Percentiles rank a stretch among this genome's conserved stretches.
phyloP scores from a whole-genome alignment of 306 rosid species.

The Ormosia semicastrata region DNA sequence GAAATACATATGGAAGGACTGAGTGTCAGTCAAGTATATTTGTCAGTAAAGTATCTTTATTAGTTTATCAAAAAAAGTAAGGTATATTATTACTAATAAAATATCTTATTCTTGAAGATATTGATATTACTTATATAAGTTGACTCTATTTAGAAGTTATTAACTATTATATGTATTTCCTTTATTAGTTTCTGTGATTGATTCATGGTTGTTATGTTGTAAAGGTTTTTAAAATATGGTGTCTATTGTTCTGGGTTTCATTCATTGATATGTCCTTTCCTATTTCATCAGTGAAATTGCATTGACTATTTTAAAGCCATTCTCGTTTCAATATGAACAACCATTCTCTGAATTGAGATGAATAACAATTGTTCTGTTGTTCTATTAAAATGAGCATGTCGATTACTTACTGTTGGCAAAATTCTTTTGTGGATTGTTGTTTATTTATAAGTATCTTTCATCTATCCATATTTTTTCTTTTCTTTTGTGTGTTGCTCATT shows the following conservation, averaged over 20 bases:
- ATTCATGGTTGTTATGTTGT: neutral
- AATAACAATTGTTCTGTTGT: neutral
- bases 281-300: neutral
- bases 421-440: neutral
- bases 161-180: neutral
- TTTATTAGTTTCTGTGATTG: neutral
- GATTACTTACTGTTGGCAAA: neutral
- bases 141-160: neutral
- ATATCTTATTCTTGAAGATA: neutral
- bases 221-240: neutral
- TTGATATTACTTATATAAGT: neutral
- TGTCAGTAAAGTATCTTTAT: neutral
- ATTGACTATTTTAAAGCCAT: neutral
- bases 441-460: neutral
- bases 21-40: neutral
- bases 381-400: neutral
- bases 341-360: neutral
- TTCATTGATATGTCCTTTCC: neutral
- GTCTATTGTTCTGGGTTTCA: neutral
- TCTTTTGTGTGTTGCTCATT: neutral
- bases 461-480: neutral
- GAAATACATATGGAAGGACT: neutral
- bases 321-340: neutral
- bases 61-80: neutral
- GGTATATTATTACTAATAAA: neutral